phyloP scores from a whole-genome alignment of 1,139 yeast genomes.

The Hyphopichia khmerensis region DNA sequence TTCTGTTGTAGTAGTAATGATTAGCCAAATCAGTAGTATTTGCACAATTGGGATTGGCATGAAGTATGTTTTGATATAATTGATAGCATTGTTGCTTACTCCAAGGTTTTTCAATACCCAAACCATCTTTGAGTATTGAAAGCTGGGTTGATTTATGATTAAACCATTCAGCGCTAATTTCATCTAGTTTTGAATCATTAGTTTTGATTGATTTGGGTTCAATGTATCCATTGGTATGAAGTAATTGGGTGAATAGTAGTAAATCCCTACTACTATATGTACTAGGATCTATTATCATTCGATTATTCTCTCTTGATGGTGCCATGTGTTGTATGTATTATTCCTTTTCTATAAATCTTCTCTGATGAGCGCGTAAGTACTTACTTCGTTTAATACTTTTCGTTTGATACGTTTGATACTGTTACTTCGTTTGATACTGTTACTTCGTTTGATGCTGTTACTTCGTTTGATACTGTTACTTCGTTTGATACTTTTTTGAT shows the following conservation, averaged over 20 bases:
- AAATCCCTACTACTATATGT: constrained; percentile 15
- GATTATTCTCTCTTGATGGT: neutral
- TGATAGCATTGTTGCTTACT: constrained; percentile 13
- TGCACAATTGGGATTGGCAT: constrained; percentile 8
- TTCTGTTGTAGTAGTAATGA: constrained; percentile 14
- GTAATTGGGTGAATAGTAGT: constrained; percentile 17
- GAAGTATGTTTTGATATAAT: constrained; percentile 14
- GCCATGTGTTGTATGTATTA: neutral
- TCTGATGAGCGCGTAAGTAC: too few species aligned
- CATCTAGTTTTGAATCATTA: constrained; percentile 6
- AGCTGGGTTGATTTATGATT: constrained; percentile 14
- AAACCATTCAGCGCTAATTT: constrained; percentile 13
- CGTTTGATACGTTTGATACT: too few species aligned
- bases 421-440: too few species aligned
- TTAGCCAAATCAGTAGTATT: constrained; percentile 22
- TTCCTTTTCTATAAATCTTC: neutral
- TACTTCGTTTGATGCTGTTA: too few species aligned
- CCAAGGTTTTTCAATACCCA: constrained; percentile 6
- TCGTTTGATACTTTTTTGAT: too few species aligned
- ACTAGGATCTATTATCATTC: constrained; percentile 6
- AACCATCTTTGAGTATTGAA: constrained; percentile 7
- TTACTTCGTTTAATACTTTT: too few species aligned
- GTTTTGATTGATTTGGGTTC: constrained; percentile 9
- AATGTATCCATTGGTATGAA: constrained; percentile 17
- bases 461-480: too few species aligned